A percentile compares a stretch with the other conserved stretches of the same genome.
phyloP scores from a whole-genome alignment of 305 asterid genomes.

The Fraxinus dipetala region DNA sequence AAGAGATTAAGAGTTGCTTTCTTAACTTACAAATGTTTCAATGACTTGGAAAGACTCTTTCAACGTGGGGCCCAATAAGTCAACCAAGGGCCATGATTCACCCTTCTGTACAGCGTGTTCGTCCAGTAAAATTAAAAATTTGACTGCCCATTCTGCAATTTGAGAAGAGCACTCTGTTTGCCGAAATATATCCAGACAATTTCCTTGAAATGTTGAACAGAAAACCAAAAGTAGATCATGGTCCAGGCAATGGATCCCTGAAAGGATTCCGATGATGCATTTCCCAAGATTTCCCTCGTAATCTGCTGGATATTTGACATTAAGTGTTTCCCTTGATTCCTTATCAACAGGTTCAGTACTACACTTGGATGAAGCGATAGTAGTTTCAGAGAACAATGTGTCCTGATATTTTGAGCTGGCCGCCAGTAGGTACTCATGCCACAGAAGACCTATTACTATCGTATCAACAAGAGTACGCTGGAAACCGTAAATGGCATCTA shows the following conservation, averaged over 20 bases:
- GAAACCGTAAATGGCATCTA: slow-evolving; percentile 40
- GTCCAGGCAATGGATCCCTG: slow-evolving; percentile 50
- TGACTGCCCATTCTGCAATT: slow-evolving; percentile 51
- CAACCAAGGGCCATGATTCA: slow-evolving; percentile 82
- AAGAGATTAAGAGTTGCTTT: slow-evolving; percentile 14
- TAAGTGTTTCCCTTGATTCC: slow-evolving; percentile 53
- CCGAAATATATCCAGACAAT: slow-evolving; percentile 60
- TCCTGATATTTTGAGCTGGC: slow-evolving; percentile 48
- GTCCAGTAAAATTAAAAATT: slow-evolving; percentile 59
- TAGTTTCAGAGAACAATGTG: slow-evolving; percentile 25
- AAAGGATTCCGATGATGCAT: slow-evolving; percentile 76
- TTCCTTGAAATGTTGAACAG: slow-evolving; percentile 59
- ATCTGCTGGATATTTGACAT: slow-evolving; percentile 45
- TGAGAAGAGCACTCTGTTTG: slow-evolving; percentile 47
- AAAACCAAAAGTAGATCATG: slow-evolving; percentile 56
- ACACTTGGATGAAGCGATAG: slow-evolving; percentile 37
- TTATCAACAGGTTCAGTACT: slow-evolving; percentile 37
- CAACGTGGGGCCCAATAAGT: slow-evolving; percentile 74
- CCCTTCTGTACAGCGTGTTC: slow-evolving; percentile 64
- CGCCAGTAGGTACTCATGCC: slow-evolving; percentile 68
- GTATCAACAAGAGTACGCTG: slow-evolving; percentile 53
- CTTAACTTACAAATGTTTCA: slow-evolving; percentile 61
- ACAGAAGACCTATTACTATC: slow-evolving; percentile 63
- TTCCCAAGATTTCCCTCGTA: slow-evolving; percentile 68
- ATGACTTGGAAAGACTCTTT: slow-evolving; percentile 53